Conservation (phyloP, 352 stramenopile genomes). For the Phytophthora nicotianae region DNA sequence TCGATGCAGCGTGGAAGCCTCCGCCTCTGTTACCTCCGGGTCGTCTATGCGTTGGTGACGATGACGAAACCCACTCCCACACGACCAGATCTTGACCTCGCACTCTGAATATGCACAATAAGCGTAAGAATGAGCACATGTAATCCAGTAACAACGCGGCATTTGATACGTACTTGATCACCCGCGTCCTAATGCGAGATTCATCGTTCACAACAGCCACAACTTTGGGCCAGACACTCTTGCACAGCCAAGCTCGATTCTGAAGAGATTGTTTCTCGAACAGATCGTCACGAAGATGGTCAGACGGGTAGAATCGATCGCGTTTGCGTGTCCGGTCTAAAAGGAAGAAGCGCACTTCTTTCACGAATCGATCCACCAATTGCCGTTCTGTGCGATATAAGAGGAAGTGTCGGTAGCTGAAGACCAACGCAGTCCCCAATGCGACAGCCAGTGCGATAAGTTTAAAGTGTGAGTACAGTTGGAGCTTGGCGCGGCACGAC, state of each 20-base stretch:
- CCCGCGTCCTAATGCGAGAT: slow-evolving; percentile 47
- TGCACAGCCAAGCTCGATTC: slow-evolving; percentile 58
- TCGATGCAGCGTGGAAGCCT: not conserved
- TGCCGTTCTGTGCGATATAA: slow-evolving; percentile 53
- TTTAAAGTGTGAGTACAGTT: slow-evolving; percentile 50
- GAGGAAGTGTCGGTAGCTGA: slow-evolving; percentile 41
- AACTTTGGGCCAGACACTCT: slow-evolving; percentile 67
- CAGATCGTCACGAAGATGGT: slow-evolving; percentile 66
- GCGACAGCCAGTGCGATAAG: slow-evolving; percentile 44
- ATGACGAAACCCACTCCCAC: slow-evolving; percentile 67
- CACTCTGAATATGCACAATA: slow-evolving; percentile 30
- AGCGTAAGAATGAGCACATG: slow-evolving; percentile 7
- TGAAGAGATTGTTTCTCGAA: slow-evolving; percentile 52
- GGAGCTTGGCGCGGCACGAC: slow-evolving; percentile 53
- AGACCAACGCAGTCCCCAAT: slow-evolving; percentile 32
- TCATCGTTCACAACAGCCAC: slow-evolving; percentile 58
- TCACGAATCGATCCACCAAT: slow-evolving; percentile 66
- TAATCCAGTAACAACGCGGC: not conserved
- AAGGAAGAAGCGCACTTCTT: slow-evolving; percentile 72
- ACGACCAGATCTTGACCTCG: slow-evolving; percentile 51
- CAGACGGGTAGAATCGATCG: slow-evolving; percentile 55
- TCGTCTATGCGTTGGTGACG: slow-evolving; percentile 39
- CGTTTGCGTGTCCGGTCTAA: slow-evolving; percentile 44
- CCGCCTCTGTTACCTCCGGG: slow-evolving; percentile 7
- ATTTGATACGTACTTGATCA: slow-evolving; percentile 47